Evolutionary conservation across 768 basidiomycete genomes (phyloP), one percentile per base, ranked within the genome.

Genomic region (Boletus insuetus): DNA sequence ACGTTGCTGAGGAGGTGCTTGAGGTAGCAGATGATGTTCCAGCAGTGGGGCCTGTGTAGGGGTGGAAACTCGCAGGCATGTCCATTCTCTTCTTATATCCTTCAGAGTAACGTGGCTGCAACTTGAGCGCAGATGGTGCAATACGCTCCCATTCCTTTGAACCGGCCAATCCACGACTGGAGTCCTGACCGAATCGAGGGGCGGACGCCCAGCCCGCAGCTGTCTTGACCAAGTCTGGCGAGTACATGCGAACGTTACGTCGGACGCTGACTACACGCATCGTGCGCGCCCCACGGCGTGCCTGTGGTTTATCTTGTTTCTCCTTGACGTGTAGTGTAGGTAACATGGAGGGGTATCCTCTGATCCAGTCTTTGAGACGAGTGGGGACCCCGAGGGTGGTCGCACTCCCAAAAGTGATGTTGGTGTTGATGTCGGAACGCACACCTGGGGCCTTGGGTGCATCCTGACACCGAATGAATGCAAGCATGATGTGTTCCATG

Each of bases 401-500:
- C 5, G 83, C 79, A 53, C 81, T 82, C 5, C 76, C 79, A 32
- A 78, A 75, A 13, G 73, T 59, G 47, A 67, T 61, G 32, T 64
- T 71, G 45, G 71, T 67, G 52, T 68, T 69, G 39, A 73, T 67
- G 14, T 67, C 69, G 26, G 55, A 58, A 51, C 63, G 69, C 39
- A 35, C 45, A 17, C 59, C 65, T 17, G 69, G 64, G 3, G 72
- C 62, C 22, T 75, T 75, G 26, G 82, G 80, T 6, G 81, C 76
- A 54, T 88, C 84, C 62, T 92, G 86, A 77, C 85, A 89, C 31
- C 95, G 84, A 54, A 98, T 87, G 69, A 88, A 96, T 0, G 91
- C 82, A 13, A 98, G 81, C n/a, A 98, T 75, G 46, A 99, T 77
- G 61, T 99, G 96, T 67, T 99, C 96, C 63, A 89, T 90, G 2